Evolutionary conservation across 306 rosid genomes (phyloP), one percentile per base, ranked within the genome.

Genomic region (Dalbergia cochinchinensis): DNA sequence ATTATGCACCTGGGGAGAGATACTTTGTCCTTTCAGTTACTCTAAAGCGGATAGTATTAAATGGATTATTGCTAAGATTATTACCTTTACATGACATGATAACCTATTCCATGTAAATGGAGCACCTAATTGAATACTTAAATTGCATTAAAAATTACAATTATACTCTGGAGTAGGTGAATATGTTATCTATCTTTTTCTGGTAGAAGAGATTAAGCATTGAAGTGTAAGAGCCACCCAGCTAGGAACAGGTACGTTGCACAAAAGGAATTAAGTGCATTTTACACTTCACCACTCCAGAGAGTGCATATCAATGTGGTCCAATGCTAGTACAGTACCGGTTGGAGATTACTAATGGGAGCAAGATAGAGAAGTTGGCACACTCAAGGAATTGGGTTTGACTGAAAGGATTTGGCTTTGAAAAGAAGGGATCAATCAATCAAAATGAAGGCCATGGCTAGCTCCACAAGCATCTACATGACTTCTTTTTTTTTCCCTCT

Each of bases 41-140:
- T 42, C 47, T 9, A 55, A 53, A 55, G 76, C 22, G 48, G 31
- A 45, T 31, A 37, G 16, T 26, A 71, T 37, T 70, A 50, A 35
- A 61, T 48, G 71, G 37, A 19, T 48, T 61, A 19, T 70, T 19
- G 41, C 65, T 48, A 71, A 70, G 35, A 20, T 63, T 8, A 71
- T 54, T 10, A 79, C 11, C 65, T 0, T 4, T 50, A 15, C 8
- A 45, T 48, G 62, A 58, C 53, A 26, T 7, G 13, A 11, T 57
- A 57, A 5, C 45, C 70, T 79, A 79, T 61, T 60, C 44, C 63
- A 62, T 50, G 37, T 64, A 62, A 59, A 62, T 50, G 65, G 51
- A 71, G 31, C 34, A 48, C 65, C 73, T 71, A 71, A 51, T 50
- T 71, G 5, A 13, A 79, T 59, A 59, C 51, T 20, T 79, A 48